Evolutionary conservation across 352 stramenopile species (phyloP).

Genomic region (Elongisporangium undulatum): DNA sequence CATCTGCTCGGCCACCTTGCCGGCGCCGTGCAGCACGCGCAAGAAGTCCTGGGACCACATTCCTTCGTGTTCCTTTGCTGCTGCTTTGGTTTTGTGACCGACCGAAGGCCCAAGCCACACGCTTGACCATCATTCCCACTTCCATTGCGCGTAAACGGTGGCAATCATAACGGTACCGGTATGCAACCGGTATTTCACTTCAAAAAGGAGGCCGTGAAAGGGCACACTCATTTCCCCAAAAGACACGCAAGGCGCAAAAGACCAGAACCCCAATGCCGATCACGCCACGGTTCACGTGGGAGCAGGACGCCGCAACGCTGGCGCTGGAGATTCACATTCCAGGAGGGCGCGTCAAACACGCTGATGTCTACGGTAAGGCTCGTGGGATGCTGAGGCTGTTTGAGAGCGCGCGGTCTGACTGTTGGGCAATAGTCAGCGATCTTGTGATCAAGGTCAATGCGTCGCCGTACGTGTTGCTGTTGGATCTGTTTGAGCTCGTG

Average conservation of each 20-base stretch:
- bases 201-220: not conserved
- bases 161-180: not conserved
- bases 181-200: not conserved
- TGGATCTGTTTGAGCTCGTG: slow-evolving; percentile 59
- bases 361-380: slow-evolving; percentile 62
- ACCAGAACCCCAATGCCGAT: slow-evolving; percentile 47
- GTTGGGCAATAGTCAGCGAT: slow-evolving; percentile 48
- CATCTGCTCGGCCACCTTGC: slow-evolving; percentile 59
- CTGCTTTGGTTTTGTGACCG: not conserved
- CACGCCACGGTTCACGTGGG: slow-evolving; percentile 58
- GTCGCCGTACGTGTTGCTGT: slow-evolving; percentile 63
- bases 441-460: slow-evolving; percentile 80
- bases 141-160: not conserved
- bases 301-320: slow-evolving; percentile 46
- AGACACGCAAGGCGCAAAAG: not conserved
- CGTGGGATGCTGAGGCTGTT: not conserved
- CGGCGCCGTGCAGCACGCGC: slow-evolving; percentile 61
- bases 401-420: not conserved
- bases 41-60: slow-evolving; percentile 76
- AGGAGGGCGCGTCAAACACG: slow-evolving; percentile 34
- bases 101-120: not conserved
- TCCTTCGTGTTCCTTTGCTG: not conserved
- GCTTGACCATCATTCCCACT: slow-evolving; percentile 3
- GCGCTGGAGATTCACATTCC: slow-evolving; percentile 51
- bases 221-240: not conserved